phyloP scores from a whole-genome alignment of 2,329 filamentous ascomycete genomes.

The Thelonectria olida region DNA sequence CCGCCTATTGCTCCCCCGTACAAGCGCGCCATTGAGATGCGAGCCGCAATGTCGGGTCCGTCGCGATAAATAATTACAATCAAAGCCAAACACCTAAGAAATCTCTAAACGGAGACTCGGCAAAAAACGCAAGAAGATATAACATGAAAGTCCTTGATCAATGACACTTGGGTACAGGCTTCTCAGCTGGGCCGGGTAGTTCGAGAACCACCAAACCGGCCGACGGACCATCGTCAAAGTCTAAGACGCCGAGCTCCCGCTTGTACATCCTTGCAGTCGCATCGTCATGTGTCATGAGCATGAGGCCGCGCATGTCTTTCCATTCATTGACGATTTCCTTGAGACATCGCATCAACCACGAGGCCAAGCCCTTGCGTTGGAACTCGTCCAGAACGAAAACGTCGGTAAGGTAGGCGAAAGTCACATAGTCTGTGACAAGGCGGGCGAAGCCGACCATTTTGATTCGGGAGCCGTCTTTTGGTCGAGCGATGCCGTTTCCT shows the following conservation, averaged over 20 bases:
- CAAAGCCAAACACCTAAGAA: conserved; percentile 24
- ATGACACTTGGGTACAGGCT: conserved; percentile 45
- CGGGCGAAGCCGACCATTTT: conserved; percentile 56
- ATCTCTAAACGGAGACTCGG: conserved; percentile 1
- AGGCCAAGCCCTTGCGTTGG: conserved; percentile 70
- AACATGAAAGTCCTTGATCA: conserved; percentile 25
- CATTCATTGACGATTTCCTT: conserved; percentile 65
- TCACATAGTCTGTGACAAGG: conserved; percentile 75
- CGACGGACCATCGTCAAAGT: conserved; percentile 54
- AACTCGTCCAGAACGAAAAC: conserved; percentile 70
- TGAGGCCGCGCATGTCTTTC: conserved; percentile 66
- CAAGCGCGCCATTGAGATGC: conserved; percentile 85
- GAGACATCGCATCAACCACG: conserved; percentile 70
- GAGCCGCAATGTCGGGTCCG: conserved; percentile 46
- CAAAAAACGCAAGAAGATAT: too few relatives aligned
- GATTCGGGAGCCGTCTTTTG: conserved; percentile 42
- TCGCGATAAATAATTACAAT: conserved; percentile 34
- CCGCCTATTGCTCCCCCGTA: conserved; percentile 97
- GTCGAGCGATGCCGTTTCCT: conserved; percentile 46
- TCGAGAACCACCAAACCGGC: conserved; percentile 53
- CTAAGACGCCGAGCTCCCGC: conserved; percentile 55
- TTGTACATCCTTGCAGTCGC: conserved; percentile 56
- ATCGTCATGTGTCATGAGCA: conserved; percentile 61
- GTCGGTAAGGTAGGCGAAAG: conserved; percentile 74
- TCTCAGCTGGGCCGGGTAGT: conserved; percentile 49